A percentile compares a stretch with the other conserved stretches of the same genome.
Evolutionary conservation across 768 basidiomycete species (phyloP).

Genomic region (Megacollybia marginata): DNA sequence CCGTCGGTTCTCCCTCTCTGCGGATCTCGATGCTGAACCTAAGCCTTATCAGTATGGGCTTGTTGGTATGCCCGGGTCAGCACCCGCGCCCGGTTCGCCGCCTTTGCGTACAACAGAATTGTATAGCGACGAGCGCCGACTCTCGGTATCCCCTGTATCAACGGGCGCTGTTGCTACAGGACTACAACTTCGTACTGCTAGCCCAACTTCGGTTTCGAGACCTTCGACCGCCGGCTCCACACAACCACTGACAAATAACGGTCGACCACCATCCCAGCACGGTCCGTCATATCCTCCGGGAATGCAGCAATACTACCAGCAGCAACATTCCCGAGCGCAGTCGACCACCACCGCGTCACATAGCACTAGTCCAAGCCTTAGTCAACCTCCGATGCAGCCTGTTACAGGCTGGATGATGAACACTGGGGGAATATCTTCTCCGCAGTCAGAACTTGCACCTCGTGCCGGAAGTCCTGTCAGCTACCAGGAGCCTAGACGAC

Average conservation of each 20-base stretch:
- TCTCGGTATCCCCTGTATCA: background rate
- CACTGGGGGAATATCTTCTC: too few species aligned
- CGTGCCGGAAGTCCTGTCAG: background rate
- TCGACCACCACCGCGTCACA: background rate
- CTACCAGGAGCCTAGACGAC: background rate
- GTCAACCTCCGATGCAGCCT: background rate
- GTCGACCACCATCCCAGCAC: too few species aligned
- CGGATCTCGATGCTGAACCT: conserved; percentile 29
- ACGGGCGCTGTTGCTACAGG: background rate
- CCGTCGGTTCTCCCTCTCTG: conserved; percentile 22
- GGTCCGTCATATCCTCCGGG: too few species aligned
- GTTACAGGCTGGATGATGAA: background rate
- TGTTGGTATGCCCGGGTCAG: conserved; percentile 38
- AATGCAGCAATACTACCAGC: background rate
- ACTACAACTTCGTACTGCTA: background rate
- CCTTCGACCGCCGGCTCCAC: conserved; percentile 39
- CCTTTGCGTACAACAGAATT: conserved; percentile 26
- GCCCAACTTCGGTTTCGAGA: conserved; percentile 23
- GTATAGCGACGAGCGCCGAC: conserved; percentile 6
- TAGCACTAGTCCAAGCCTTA: background rate
- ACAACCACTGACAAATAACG: conserved; percentile 17
- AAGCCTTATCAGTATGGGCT: conserved; percentile 60
- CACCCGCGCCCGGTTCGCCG: conserved; percentile 26
- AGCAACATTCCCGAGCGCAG: background rate
- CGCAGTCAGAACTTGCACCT: background rate